phyloP scores from a whole-genome alignment of 768 basidiomycete species.

The Rhizopogon sp. region DNA sequence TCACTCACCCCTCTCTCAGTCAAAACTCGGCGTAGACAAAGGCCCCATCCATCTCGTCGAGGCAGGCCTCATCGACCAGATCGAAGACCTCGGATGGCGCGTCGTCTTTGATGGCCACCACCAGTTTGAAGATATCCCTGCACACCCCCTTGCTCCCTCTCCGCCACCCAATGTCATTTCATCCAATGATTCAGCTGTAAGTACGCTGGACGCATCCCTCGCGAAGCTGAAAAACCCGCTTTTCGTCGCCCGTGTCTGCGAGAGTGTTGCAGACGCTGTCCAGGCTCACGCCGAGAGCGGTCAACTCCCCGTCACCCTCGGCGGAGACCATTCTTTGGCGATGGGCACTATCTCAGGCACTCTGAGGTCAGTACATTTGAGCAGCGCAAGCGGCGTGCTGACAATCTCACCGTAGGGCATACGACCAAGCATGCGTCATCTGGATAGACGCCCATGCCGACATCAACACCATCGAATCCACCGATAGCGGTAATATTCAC shows the following conservation, averaged over 20 bases:
- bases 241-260: conserved; percentile 75
- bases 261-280: conserved; percentile 77
- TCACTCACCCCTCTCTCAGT: conserved; percentile 35
- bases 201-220: conserved; percentile 51
- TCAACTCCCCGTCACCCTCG: conserved; percentile 82
- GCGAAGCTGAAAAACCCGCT: conserved; percentile 89
- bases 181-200: background rate
- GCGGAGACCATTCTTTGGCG: conserved; percentile 92
- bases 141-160: conserved; percentile 22
- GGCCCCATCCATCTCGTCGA: conserved; percentile 73
- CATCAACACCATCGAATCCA: conserved; percentile 86
- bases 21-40: conserved; percentile 76
- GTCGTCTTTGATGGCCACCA: conserved; percentile 90
- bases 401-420: conserved; percentile 37
- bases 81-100: conserved; percentile 75
- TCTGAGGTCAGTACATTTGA: conserved; percentile 45
- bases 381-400: background rate
- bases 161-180: conserved; percentile 32
- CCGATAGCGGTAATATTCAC: conserved; percentile 90
- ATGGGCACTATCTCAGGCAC: conserved; percentile 96
- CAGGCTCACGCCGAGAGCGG: conserved; percentile 72
- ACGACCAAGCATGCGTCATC: conserved; percentile 81
- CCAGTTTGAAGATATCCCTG: conserved; percentile 73
- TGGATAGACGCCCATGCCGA: conserved; percentile 99
- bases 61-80: conserved; percentile 77